Base-by-base conservation (phyloP, 176 grass and related monocot genomes). In the Oryza australiensis region DNA sequence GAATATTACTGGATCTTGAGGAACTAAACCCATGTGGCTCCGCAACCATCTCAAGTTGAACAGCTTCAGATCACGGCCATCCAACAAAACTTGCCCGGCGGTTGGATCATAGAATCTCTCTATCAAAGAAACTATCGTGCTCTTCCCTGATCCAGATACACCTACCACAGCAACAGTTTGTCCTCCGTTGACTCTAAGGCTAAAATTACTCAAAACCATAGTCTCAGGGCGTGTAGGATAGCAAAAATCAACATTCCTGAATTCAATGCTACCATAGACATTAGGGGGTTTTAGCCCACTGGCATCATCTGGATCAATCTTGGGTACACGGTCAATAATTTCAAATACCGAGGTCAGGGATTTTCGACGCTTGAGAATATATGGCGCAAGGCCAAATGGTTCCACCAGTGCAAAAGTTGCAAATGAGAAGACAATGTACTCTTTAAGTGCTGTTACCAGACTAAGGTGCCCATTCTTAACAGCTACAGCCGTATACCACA, bases 1-100 rank as follows among this genome's bases (percentile, higher is more conserved):
- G 86, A 99, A 99, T 82, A 99, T 99, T 77, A 99, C 88, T 53
- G 96, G 96, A 60, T 99, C 96, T 89, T 99, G 96, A 68, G 94
- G 93, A 77, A 95, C 88, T 66, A 99, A 72, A 24, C 96, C 96
- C 91, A 92, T 94, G 74, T 99, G 96, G 66, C 91, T 95, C 79
- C 93, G 84, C 87, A 95, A 38, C 96, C 96, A 99, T 84, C 93
- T 95, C 62, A 99, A 87, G 34, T 99, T 95, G 86, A 99, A 99
- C 78, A 95, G 33, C 80, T 99, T 95, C 73, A 99, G 62, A 87
- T 95, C 93, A 72, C 93, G 93, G 22, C 93, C 96, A 85, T 99
- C 96, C 82, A 99, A 80, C 75, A 99, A 59, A 76, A 99, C 84
- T 85, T 95, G 96, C 7, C 96, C 96, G 73, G 93, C 76, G 35